Percentiles rank a stretch among this genome's conserved stretches.
Evolutionary conservation across 495 filamentous ascomycete species (phyloP).

Genomic region (Podospora appendiculata): DNA sequence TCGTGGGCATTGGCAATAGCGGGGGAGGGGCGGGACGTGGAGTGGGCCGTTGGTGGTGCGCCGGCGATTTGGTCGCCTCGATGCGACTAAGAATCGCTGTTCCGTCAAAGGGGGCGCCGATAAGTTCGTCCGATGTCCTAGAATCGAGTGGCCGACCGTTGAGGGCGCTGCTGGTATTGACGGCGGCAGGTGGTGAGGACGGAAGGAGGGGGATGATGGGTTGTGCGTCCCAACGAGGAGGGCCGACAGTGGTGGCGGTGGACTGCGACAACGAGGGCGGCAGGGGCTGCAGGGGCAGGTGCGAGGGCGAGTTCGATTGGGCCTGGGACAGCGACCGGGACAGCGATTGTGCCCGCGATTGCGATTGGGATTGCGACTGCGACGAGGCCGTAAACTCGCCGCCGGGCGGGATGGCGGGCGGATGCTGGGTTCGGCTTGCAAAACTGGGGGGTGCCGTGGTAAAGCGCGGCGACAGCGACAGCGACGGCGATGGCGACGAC

Average conservation of each 20-base stretch:
- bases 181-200: background rate
- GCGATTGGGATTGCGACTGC: slow-evolving; percentile 5
- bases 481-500: no score
- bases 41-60: slow-evolving; percentile 22
- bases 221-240: no score
- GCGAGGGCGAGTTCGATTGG: background rate
- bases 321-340: background rate
- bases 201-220: no score
- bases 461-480: slow-evolving; percentile 23
- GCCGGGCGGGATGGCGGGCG: slow-evolving; percentile 28
- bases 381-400: slow-evolving; percentile 21
- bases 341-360: slow-evolving; percentile 1
- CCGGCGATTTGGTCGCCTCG: slow-evolving; percentile 47
- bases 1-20: slow-evolving; percentile 52
- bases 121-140: slow-evolving; percentile 62
- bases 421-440: slow-evolving; percentile 17
- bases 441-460: slow-evolving; percentile 15
- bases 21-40: slow-evolving; percentile 28
- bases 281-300: no score
- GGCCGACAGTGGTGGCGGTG: background rate
- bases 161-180: background rate
- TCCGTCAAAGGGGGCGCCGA: slow-evolving; percentile 61
- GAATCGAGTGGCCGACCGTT: slow-evolving; percentile 45
- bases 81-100: slow-evolving; percentile 63
- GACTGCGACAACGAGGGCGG: background rate